Conservation (phyloP, 1,284 basidiomycete species). For the Veloporphyrellus conicus region DNA sequence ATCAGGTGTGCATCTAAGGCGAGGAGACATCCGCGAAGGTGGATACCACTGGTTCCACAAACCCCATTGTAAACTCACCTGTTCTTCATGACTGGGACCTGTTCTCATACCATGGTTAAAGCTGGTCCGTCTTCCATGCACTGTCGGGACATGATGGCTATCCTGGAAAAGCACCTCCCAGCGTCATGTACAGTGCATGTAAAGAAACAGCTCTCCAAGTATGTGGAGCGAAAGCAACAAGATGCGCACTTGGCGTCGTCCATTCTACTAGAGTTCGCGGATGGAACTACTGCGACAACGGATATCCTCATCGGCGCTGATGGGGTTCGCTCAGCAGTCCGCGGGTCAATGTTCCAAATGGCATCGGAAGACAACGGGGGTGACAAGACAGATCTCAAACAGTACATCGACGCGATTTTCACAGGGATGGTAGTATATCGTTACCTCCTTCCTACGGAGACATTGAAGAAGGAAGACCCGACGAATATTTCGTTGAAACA, state of each 20-base stretch:
- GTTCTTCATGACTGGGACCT: no score
- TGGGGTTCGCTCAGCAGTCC: slow-evolving; percentile 21
- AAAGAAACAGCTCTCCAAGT: slow-evolving; percentile 19
- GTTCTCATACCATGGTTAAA: neutral
- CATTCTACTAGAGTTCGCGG: slow-evolving; percentile 16
- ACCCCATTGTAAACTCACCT: slow-evolving; percentile 6
- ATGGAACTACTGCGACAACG: slow-evolving; percentile 18
- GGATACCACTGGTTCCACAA: slow-evolving; percentile 21
- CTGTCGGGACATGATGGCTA: slow-evolving; percentile 22
- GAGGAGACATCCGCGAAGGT: slow-evolving; percentile 19
- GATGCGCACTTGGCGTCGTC: neutral
- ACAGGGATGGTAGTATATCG: slow-evolving; percentile 21
- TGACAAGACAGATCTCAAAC: slow-evolving; percentile 5
- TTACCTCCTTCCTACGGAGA: slow-evolving; percentile 16
- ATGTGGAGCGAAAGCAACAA: slow-evolving; percentile 6
- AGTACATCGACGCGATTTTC: slow-evolving; percentile 19
- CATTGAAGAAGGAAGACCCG: slow-evolving; percentile 6
- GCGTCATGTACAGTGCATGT: slow-evolving; percentile 19
- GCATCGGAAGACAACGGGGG: slow-evolving; percentile 2
- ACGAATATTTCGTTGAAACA: slow-evolving; percentile 3
- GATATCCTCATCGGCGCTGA: slow-evolving; percentile 16
- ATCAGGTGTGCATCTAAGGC: slow-evolving; percentile 8
- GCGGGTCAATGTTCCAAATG: slow-evolving; percentile 18
- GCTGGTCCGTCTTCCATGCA: slow-evolving; percentile 17
- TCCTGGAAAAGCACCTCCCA: slow-evolving; percentile 22